phyloP scores from a whole-genome alignment of 2,329 filamentous ascomycete genomes.

The Diaporthe citri region DNA sequence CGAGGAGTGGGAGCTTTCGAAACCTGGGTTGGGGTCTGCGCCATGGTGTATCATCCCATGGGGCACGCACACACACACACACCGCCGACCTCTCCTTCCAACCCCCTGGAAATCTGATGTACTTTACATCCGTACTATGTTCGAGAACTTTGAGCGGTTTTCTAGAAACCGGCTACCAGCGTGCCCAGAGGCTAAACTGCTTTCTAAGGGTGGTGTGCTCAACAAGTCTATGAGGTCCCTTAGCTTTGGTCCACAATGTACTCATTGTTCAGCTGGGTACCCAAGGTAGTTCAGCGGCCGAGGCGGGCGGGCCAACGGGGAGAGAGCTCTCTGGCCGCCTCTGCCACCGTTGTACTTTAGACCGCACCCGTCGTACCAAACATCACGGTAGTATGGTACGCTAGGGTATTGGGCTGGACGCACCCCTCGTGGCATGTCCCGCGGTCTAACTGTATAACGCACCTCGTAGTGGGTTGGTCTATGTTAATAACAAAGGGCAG shows the following conservation, averaged over 20 bases:
- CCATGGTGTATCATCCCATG: slow-evolving; percentile 6
- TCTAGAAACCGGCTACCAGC: not conserved
- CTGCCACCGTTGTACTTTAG: slow-evolving; percentile 17
- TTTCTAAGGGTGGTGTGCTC: not conserved
- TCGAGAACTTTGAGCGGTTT: not conserved
- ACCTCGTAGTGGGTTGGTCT: not conserved
- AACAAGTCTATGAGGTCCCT: not conserved
- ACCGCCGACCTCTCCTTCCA: not conserved
- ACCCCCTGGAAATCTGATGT: slow-evolving; percentile 1
- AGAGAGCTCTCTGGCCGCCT: not conserved
- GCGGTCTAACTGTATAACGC: slow-evolving; percentile 10
- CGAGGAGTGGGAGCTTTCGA: not conserved
- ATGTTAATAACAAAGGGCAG: not conserved
- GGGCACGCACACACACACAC: not conserved
- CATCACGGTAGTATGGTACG: slow-evolving; percentile 4
- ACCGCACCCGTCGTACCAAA: slow-evolving; percentile 28
- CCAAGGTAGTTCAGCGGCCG: not conserved
- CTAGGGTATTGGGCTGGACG: slow-evolving; percentile 12
- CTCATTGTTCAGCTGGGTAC: not conserved
- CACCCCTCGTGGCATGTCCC: slow-evolving; percentile 25
- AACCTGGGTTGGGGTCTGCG: slow-evolving; percentile 19
- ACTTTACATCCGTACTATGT: slow-evolving; percentile 9
- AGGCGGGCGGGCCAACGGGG: slow-evolving; percentile 16
- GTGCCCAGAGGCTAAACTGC: not conserved
- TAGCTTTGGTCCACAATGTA: not conserved